Evolutionary conservation across 108 stramenopile genomes (phyloP).

Genomic region (Nitzschia sp.): DNA sequence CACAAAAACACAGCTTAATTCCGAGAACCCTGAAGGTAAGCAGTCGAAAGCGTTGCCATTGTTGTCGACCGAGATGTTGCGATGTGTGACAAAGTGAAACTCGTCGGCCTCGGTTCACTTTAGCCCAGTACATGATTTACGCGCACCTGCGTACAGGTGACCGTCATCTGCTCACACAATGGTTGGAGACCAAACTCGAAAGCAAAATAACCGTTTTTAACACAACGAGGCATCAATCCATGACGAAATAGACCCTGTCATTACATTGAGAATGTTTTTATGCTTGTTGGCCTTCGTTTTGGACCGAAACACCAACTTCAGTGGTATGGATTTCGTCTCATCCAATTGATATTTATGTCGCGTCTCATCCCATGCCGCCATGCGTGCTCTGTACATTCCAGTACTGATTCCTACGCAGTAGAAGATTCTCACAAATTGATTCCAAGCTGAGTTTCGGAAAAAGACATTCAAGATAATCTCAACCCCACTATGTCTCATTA

Average conservation of each 20-base stretch:
- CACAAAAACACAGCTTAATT: too few relatives aligned
- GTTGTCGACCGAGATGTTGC: background rate
- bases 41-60: too few relatives aligned
- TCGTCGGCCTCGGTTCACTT: constrained; percentile 9
- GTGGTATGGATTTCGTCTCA: too few relatives aligned
- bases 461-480: background rate
- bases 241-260: too few relatives aligned
- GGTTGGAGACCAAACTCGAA: background rate
- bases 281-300: too few relatives aligned
- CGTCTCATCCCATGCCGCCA: background rate
- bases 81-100: constrained; percentile 6
- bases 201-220: too few relatives aligned
- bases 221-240: too few relatives aligned
- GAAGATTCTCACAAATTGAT: background rate
- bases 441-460: background rate
- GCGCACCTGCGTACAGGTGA: background rate
- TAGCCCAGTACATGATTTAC: constrained; percentile 16
- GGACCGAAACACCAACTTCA: too few relatives aligned
- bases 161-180: constrained; percentile 14
- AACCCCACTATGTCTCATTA: constrained; percentile 11
- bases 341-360: too few relatives aligned
- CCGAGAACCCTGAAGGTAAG: too few relatives aligned
- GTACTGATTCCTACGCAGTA: constrained; percentile 20
- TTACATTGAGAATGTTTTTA: too few relatives aligned
- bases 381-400: background rate